These are phyloP conservation scores for Aspergillus candidus DNA, from an alignment of 2,329 filamentous ascomycete genomes.

Conservation along the genomic window DNA sequence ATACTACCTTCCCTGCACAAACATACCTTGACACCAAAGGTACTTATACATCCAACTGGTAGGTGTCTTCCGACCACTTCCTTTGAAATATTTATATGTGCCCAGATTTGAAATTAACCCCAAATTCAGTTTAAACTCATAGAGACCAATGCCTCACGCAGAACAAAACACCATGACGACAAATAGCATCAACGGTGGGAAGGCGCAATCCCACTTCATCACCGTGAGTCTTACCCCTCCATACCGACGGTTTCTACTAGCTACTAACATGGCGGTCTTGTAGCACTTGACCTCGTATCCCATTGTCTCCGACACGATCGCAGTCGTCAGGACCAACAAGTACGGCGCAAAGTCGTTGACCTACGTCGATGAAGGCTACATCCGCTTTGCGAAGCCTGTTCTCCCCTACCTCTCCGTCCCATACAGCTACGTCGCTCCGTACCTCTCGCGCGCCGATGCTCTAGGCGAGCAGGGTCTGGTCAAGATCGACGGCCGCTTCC, in stretches of 20 bases:
- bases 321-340: conserved; percentile 72
- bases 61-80: neutral
- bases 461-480: conserved; percentile 66
- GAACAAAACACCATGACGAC: conserved; percentile 42
- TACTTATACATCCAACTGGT: too few species aligned
- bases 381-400: conserved; percentile 69
- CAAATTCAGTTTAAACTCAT: neutral
- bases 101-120: neutral
- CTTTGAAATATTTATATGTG: neutral
- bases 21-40: too few species aligned
- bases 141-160: conserved; percentile 44
- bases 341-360: conserved; percentile 78
- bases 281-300: conserved; percentile 84
- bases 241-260: neutral
- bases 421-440: conserved; percentile 76
- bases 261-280: conserved; percentile 16
- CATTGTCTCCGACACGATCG: conserved; percentile 69
- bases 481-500: conserved; percentile 65
- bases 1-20: too few species aligned
- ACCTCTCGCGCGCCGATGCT: conserved; percentile 73
- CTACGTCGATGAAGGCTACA: conserved; percentile 67
- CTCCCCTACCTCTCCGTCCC: conserved; percentile 72
- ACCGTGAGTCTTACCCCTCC: conserved; percentile 26
- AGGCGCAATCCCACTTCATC: conserved; percentile 44
- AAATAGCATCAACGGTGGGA: conserved; percentile 46